Evolutionary conservation across 2,329 filamentous ascomycete species (phyloP), one percentile per base, ranked within the genome.

Genomic region (Trichoderma endophyticum): DNA sequence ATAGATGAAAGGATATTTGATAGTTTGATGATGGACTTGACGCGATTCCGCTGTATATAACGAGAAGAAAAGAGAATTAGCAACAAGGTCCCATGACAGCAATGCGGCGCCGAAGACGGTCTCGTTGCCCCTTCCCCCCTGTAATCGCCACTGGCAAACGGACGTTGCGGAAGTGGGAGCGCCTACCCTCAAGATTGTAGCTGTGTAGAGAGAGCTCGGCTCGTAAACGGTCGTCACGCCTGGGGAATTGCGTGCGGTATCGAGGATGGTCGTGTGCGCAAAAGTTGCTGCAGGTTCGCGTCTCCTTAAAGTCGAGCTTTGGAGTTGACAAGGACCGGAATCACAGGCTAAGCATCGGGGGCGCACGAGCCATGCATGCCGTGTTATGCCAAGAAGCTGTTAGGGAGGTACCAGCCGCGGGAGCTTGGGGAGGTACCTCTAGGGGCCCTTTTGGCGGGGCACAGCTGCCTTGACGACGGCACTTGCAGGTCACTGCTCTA

Each of bases 301-400:
- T 60, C 57, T 60, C 57, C 57, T 60, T 14, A 60, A 60, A n/a
- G 57, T 60, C 57, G 57, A 60, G 57, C 57, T 60, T 60, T 60
- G 57, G 57, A 60, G 57, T 21, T 60, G 57, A 60, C 57, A 60
- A 54, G 48, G 48, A 54, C 48, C 48, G 21, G 28, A 60, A 60
- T 60, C 57, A 60, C 57, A 34, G 57, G 57, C 57, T 30, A 60
- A 21, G 57, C 30, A 34, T 32, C 57, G 57, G 57, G 57, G 57
- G 32, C 57, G 57, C 57, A 60, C 57, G 57, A 60, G 57, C 57
- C 57, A 60, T 60, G 57, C 28, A 32, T 24, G 48, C 48, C 48
- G 48, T 21, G 48, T 3, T n/a, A 21, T 54, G 21, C 48, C 48
- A 54, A 54, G 48, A 12, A 24, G 48, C 28, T 34, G 56, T 32